phyloP scores from a whole-genome alignment of 768 basidiomycete genomes.

The Daedaleopsis nitida region DNA sequence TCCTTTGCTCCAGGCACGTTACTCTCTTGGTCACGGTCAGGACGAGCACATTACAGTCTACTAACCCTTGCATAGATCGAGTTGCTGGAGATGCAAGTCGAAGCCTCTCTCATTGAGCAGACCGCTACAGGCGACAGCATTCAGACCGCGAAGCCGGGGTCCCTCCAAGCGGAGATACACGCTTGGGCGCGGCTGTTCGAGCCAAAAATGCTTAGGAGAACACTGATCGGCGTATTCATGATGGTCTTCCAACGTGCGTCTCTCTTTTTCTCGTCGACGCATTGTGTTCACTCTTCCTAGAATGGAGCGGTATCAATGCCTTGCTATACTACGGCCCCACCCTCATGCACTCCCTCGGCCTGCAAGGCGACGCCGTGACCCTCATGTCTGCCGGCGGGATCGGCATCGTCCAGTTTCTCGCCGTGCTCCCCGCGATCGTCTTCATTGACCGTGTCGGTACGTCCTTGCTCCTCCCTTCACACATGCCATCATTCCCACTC shows the following conservation, averaged over 20 bases:
- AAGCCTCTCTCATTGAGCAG: constrained; percentile 53
- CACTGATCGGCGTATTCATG: constrained; percentile 68
- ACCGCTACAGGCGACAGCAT: constrained; percentile 17
- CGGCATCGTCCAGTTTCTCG: constrained; percentile 75
- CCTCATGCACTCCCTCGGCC: constrained; percentile 63
- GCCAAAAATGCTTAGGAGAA: constrained; percentile 56
- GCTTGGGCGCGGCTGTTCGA: constrained; percentile 62
- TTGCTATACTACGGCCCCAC: constrained; percentile 82
- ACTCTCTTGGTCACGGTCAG: background rate
- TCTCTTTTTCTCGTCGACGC: background rate
- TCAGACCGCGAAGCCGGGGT: constrained; percentile 8
- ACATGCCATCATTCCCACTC: background rate
- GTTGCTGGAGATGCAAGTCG: constrained; percentile 74
- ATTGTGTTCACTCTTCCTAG: constrained; percentile 38
- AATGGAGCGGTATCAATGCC: constrained; percentile 89
- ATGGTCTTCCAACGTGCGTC: constrained; percentile 83
- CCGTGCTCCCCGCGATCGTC: constrained; percentile 72
- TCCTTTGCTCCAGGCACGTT: constrained; percentile 49
- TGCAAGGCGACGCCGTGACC: constrained; percentile 58
- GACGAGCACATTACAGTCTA: background rate
- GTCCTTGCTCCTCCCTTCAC: background rate
- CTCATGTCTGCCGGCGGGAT: constrained; percentile 78
- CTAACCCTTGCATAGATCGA: constrained; percentile 53
- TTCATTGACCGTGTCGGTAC: constrained; percentile 66
- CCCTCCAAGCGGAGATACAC: constrained; percentile 36